phyloP scores from a whole-genome alignment of 352 stramenopile genomes.

The Globisporangium canariense region DNA sequence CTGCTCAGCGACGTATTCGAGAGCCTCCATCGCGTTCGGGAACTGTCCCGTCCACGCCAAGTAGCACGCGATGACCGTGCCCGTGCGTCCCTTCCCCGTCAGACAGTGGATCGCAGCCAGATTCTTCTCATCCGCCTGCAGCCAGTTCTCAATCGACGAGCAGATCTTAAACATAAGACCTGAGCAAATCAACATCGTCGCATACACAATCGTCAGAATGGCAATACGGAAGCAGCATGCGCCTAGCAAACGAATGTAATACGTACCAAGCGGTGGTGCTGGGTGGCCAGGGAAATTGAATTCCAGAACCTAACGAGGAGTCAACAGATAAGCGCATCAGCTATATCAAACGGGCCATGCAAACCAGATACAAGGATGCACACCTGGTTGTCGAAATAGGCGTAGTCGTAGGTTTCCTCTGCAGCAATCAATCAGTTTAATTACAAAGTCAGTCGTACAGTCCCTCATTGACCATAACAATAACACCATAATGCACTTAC shows the following conservation, averaged over 20 bases:
- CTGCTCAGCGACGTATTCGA: constrained; percentile 93
- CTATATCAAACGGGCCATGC: no score
- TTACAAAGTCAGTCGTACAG: constrained; percentile 9
- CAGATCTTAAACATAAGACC: constrained; percentile 97
- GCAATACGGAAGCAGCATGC: no score
- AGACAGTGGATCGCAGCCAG: constrained; percentile 96
- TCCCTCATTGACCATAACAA: neutral
- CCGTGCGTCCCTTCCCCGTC: constrained; percentile 94
- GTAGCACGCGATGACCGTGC: constrained; percentile 94
- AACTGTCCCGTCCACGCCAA: constrained; percentile 94
- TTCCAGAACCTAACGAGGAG: constrained; percentile 78
- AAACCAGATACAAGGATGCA: neutral
- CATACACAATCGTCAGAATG: neutral
- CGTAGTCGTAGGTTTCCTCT: constrained; percentile 96
- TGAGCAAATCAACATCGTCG: constrained; percentile 5
- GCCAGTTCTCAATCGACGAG: constrained; percentile 96
- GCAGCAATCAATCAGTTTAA: neutral
- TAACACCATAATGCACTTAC: constrained; percentile 19
- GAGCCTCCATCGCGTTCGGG: constrained; percentile 89
- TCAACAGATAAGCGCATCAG: neutral
- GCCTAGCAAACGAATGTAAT: neutral
- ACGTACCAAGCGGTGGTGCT: constrained; percentile 89
- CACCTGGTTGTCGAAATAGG: constrained; percentile 92
- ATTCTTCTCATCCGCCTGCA: constrained; percentile 94
- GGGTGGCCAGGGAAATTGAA: constrained; percentile 97